Conservation (phyloP, 352 stramenopile genomes). For the Globisporangium cederbergense region DNA sequence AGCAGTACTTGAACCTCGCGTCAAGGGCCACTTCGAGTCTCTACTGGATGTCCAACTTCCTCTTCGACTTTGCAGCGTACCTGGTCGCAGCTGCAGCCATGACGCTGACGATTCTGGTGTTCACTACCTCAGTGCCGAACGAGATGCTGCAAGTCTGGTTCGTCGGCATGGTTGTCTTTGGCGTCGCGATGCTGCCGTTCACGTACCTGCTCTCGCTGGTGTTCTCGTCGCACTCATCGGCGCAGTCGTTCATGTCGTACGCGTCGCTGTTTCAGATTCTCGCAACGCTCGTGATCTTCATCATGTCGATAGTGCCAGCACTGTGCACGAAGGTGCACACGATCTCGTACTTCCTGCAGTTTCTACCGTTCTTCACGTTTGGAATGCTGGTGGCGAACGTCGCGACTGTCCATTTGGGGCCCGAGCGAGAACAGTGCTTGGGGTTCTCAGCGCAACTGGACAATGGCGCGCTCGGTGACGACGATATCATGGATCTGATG, state of each 20-base stretch:
- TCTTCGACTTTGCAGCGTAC: slow-evolving; percentile 62
- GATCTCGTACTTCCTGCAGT: slow-evolving; percentile 41
- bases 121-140: slow-evolving; percentile 28
- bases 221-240: slow-evolving; percentile 74
- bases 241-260: slow-evolving; percentile 79
- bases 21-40: slow-evolving; percentile 38
- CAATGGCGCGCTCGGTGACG: background rate
- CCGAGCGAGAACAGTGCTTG: slow-evolving; percentile 46
- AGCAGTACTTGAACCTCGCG: slow-evolving; percentile 70
- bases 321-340: slow-evolving; percentile 46
- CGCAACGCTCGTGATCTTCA: slow-evolving; percentile 39
- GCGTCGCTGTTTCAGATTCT: slow-evolving; percentile 68
- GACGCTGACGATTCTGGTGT: slow-evolving; percentile 31
- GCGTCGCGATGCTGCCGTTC: slow-evolving; percentile 57
- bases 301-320: slow-evolving; percentile 43
- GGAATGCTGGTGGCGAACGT: slow-evolving; percentile 44
- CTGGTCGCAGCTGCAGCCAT: slow-evolving; percentile 29
- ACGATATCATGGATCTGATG: slow-evolving; percentile 17
- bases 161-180: slow-evolving; percentile 35
- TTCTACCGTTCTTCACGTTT: slow-evolving; percentile 64
- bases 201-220: slow-evolving; percentile 63
- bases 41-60: slow-evolving; percentile 68
- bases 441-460: slow-evolving; percentile 5
- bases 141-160: slow-evolving; percentile 40
- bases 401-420: slow-evolving; percentile 42